Base-by-base conservation (phyloP, 371 early-diverging fungal species). In the Gilbertella persicaria region DNA sequence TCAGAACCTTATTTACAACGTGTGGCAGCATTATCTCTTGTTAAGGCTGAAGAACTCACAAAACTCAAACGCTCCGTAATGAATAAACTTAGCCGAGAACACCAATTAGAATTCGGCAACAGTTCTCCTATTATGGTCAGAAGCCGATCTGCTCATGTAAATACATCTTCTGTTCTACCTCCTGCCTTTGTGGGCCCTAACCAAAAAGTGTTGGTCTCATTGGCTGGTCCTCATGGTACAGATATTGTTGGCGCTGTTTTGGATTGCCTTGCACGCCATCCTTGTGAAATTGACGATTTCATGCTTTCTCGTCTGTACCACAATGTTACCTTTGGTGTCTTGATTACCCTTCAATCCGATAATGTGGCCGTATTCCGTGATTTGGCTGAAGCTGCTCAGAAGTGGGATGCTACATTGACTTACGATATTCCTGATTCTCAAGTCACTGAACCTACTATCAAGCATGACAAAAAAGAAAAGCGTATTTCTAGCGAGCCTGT, bases 161-260 rank as follows among this genome's bases (percentile, higher is more conserved):
- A 55, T 20, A 60, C 66, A n/a, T 53, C 59, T 9, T 46, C 41
- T 17, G 64, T 44, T 3, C 48, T 60, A 38, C 71, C 64, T 21
- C 67, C 75, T 73, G 55, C 80, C 56, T 46, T 73, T 77, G 14
- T 75, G 64, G 62, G 73, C 52, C 85, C 82, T 28, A 73, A 81
- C 41, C 87, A 88, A 50, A 79, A 78, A 40, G 79, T 89, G 5
- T 60, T 89, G n/a, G 80, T 87, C 26, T 82, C 87, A 23, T 67
- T 92, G 58, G 84, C 90, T 17, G 93, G 93, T 5, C 89, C 90
- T 5, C 93, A 93, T 60, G 93, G 93, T 41, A 93, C 93, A 0
- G 93, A 93, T 59, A 92, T 93, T 55, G 88, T 92, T 46, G 91
- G 90, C 26, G 88, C 87, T 5, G 80, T 93, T 0, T 77, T 93